Base-by-base conservation (phyloP, 2,329 filamentous ascomycete genomes). In the Phaeosphaeriaceae sp. region DNA sequence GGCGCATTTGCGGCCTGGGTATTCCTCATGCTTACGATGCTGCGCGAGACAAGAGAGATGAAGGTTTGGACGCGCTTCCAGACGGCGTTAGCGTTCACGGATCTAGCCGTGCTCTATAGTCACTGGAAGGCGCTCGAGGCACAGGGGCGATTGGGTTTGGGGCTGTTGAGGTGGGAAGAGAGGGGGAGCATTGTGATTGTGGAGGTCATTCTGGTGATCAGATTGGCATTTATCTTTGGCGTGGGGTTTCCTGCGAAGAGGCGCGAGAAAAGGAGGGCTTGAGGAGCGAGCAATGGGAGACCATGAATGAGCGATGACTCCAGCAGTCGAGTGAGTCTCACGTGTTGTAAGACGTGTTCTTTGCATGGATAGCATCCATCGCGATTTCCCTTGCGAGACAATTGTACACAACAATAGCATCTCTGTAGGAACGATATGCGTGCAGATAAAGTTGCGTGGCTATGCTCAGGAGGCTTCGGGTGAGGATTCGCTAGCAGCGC, bases 61-160 rank as follows among this genome's bases (percentile, higher is more conserved):
- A 50, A 40, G 4, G 54, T 54, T 40, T 56, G 53, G 54, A 54
- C 31, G 24, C 21, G 51, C 11, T 56, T 60, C 19, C 50, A 60
- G 47, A 25, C 42, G 19, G 54, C 44, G 2, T 11, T 51, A 36
- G 15, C 49, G 33, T 46, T 57, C 19, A 56, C 57, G 22, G 57
- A 56, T 42, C 33, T 47, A 13, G 52, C 52, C 20, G 53, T 22
- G 21, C 40, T 59, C 25, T 56, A 36, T 31, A 58, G 56, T 49
- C 24, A 51, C 41, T 24, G 31, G 2, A 58, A 50, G 47, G 56
- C 56, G n/a, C 21, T 54, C 22, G 22, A 51, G 52, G 41, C 51
- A 19, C 48, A 54, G 22, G 51, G 56, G 40, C 17, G 53, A 41
- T 31, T 51, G 48, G 53, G 53, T 9, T 49, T 48, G 13, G 53